Evolutionary conservation across 306 rosid genomes (phyloP).

Genomic region (Alnus glutinosa): DNA sequence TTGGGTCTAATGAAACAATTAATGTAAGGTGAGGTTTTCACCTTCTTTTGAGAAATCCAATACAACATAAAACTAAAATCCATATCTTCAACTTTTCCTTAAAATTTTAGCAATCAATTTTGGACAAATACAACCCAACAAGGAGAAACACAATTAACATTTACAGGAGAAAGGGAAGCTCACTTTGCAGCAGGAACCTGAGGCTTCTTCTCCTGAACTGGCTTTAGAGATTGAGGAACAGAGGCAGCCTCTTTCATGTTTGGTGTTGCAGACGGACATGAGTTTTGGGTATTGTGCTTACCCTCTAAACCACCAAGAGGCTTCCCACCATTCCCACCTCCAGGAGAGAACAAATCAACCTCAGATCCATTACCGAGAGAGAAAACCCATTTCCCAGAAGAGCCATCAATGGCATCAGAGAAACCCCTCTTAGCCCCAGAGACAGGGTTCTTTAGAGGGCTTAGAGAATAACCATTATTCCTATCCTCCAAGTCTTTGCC

Average conservation of each 20-base stretch:
- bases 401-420: constrained; percentile 66
- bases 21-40: neutral
- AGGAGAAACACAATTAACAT: neutral
- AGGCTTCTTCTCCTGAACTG: constrained; percentile 58
- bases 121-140: neutral
- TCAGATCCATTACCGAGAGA: constrained; percentile 62
- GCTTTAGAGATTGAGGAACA: constrained; percentile 48
- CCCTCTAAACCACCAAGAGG: constrained; percentile 43
- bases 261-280: constrained; percentile 25
- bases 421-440: constrained; percentile 81
- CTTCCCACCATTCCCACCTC: constrained; percentile 48
- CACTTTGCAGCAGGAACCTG: constrained; percentile 68
- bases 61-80: constrained; percentile 16
- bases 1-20: neutral
- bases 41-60: constrained; percentile 5
- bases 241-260: constrained; percentile 50
- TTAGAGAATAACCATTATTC: constrained; percentile 42
- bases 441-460: constrained; percentile 46
- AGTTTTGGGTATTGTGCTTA: constrained; percentile 28
- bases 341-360: constrained; percentile 59
- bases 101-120: neutral
- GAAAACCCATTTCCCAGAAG: constrained; percentile 71
- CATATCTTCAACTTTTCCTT: neutral
- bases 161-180: constrained; percentile 22
- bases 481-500: constrained; percentile 69